Percentiles rank a stretch among this genome's conserved stretches.
Evolutionary conservation across 2,329 filamentous ascomycete genomes (phyloP).

Genomic region (Achaetomium macrosporum): DNA sequence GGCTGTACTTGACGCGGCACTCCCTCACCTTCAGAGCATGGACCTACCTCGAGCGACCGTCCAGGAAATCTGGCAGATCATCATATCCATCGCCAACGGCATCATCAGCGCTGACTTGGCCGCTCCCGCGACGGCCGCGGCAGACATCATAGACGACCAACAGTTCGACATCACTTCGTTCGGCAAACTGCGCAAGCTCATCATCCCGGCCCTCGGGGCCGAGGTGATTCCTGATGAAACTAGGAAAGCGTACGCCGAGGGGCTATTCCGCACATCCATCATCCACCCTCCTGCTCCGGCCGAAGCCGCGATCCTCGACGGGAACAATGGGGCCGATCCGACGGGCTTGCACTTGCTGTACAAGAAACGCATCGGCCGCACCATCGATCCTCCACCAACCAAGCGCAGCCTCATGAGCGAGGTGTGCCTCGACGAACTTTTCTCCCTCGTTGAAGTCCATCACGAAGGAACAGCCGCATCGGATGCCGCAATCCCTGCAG

Average conservation of each 20-base stretch:
- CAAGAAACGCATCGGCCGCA: slow-evolving; percentile 62
- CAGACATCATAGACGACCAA: slow-evolving; percentile 61
- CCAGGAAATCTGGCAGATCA: slow-evolving; percentile 62
- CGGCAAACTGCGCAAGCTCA: slow-evolving; percentile 58
- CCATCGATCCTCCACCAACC: slow-evolving; percentile 60
- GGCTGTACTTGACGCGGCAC: slow-evolving; percentile 58
- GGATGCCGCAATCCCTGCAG: slow-evolving; percentile 31
- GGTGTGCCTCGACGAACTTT: slow-evolving; percentile 73
- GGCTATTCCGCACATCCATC: slow-evolving; percentile 75
- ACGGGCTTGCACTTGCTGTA: slow-evolving; percentile 59
- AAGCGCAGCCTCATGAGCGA: slow-evolving; percentile 69
- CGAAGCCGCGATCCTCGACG: slow-evolving; percentile 55
- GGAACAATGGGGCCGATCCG: slow-evolving; percentile 31
- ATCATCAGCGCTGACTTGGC: slow-evolving; percentile 61
- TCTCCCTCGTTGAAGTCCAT: slow-evolving; percentile 56
- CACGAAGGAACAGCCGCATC: slow-evolving; percentile 33
- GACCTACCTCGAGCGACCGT: slow-evolving; percentile 41
- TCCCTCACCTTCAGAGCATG: slow-evolving; percentile 53
- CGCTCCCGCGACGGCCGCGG: slow-evolving; percentile 37
- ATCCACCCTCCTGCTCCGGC: slow-evolving; percentile 59
- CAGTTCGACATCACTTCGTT: slow-evolving; percentile 76
- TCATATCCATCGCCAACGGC: slow-evolving; percentile 61
- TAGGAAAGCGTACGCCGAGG: slow-evolving; percentile 64
- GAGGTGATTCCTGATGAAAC: slow-evolving; percentile 59
- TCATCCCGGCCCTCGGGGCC: slow-evolving; percentile 68